Evolutionary conservation across 1,284 basidiomycete genomes (phyloP).

Genomic region (Melampsora occidentalis): DNA sequence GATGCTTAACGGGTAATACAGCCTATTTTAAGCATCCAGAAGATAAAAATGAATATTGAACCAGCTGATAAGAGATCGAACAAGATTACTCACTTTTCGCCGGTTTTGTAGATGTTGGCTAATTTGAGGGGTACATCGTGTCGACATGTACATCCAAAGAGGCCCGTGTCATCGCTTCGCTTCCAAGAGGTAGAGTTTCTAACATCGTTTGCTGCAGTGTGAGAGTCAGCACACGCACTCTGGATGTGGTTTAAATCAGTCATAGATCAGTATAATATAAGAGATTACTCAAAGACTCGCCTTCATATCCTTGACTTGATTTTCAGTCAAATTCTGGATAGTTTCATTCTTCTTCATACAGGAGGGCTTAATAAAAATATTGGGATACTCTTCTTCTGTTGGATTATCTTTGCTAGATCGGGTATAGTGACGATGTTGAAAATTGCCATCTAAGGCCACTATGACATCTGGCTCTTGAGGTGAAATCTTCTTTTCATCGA

Average conservation of each 20-base stretch:
- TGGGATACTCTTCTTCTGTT: conserved; percentile 8
- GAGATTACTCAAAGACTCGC: background rate
- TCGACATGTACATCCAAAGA: conserved; percentile 2
- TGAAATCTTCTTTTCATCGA: background rate
- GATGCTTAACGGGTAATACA: conserved; percentile 11
- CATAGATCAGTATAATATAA: background rate
- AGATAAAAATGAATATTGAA: background rate
- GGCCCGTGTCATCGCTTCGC: background rate
- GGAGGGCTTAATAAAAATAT: conserved; percentile 2
- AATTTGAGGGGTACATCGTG: conserved; percentile 5
- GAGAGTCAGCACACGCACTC: conserved; percentile 10
- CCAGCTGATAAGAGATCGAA: too few relatives aligned
- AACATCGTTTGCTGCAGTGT: conserved; percentile 10
- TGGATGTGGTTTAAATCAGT: background rate
- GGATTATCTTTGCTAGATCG: conserved; percentile 21
- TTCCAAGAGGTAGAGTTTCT: background rate
- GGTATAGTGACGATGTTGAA: conserved; percentile 7
- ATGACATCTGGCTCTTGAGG: conserved; percentile 3
- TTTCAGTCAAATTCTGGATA: background rate
- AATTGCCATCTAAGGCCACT: conserved; percentile 4
- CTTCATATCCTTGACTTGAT: background rate
- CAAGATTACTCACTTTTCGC: conserved; percentile 2
- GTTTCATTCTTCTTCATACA: background rate
- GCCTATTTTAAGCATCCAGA: background rate
- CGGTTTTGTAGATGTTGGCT: conserved; percentile 12